A percentile compares a stretch with the other conserved stretches of the same genome.
phyloP scores from a whole-genome alignment of 768 basidiomycete genomes.

The Pleurotus giganteus region DNA sequence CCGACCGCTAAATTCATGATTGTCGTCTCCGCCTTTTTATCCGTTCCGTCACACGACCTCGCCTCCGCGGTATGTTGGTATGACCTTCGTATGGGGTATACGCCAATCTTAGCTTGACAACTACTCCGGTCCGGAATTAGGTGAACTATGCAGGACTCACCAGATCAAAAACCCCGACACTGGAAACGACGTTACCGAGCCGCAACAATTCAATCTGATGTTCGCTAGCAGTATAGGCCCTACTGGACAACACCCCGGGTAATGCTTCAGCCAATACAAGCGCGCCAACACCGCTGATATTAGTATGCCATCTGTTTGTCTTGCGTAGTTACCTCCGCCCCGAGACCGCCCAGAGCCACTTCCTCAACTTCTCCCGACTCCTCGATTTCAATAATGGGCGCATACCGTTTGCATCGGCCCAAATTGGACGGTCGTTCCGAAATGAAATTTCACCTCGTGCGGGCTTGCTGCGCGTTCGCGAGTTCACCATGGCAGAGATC shows the following conservation, averaged over 20 bases:
- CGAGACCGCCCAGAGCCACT: slow-evolving; percentile 98
- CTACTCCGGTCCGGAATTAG: slow-evolving; percentile 85
- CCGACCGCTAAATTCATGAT: not conserved
- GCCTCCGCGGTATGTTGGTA: slow-evolving; percentile 11
- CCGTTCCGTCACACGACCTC: slow-evolving; percentile 6
- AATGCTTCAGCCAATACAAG: slow-evolving; percentile 20
- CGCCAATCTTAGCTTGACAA: slow-evolving; percentile 73
- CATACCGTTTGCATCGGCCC: slow-evolving; percentile 95
- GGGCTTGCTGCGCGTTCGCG: slow-evolving; percentile 93
- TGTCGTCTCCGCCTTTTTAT: not conserved
- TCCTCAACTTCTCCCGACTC: slow-evolving; percentile 95
- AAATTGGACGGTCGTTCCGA: slow-evolving; percentile 93
- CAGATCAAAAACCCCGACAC: slow-evolving; percentile 89
- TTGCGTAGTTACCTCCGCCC: slow-evolving; percentile 82
- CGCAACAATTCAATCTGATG: slow-evolving; percentile 98
- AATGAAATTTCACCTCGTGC: slow-evolving; percentile 98
- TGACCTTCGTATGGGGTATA: not conserved
- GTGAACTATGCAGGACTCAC: slow-evolving; percentile 78
- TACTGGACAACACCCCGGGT: slow-evolving; percentile 96
- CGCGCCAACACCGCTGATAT: not conserved
- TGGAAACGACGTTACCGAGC: slow-evolving; percentile 88
- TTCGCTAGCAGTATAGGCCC: slow-evolving; percentile 97
- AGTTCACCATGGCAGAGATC: slow-evolving; percentile 99
- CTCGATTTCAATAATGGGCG: slow-evolving; percentile 98
- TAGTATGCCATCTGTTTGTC: slow-evolving; percentile 1